Evolutionary conservation across 257 asterid genomes (phyloP).

Genomic region (Salvia rosmarinus): DNA sequence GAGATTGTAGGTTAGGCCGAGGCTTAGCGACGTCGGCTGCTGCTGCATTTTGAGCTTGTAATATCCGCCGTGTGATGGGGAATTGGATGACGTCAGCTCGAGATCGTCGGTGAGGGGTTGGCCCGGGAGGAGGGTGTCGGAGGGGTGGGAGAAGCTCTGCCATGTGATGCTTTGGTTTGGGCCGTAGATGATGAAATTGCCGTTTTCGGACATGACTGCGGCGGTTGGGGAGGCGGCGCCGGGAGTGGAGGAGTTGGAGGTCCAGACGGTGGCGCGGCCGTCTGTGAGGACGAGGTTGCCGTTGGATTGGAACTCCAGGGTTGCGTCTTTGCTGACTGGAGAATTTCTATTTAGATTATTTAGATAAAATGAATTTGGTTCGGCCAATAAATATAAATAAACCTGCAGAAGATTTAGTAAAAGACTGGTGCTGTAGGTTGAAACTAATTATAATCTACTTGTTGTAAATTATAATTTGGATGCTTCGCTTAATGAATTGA

Average conservation of each 20-base stretch:
- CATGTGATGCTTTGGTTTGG: slow-evolving; percentile 46
- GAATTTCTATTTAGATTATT: slow-evolving; percentile 80
- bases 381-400: slow-evolving; percentile 43
- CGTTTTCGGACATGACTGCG: slow-evolving; percentile 65
- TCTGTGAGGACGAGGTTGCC: slow-evolving; percentile 71
- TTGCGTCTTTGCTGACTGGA: slow-evolving; percentile 73
- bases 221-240: slow-evolving; percentile 61
- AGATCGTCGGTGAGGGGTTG: slow-evolving; percentile 61
- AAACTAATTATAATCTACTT: background rate
- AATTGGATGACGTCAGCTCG: slow-evolving; percentile 62
- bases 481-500: background rate
- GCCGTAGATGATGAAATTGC: slow-evolving; percentile 69
- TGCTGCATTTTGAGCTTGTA: slow-evolving; percentile 84
- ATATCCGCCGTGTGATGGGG: slow-evolving; percentile 62
- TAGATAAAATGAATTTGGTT: slow-evolving; percentile 64
- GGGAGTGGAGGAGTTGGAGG: slow-evolving; percentile 66
- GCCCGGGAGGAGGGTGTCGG: slow-evolving; percentile 87
- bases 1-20: slow-evolving; percentile 67
- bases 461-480: background rate
- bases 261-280: slow-evolving; percentile 58
- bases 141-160: slow-evolving; percentile 85
- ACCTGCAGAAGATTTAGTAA: slow-evolving; percentile 57
- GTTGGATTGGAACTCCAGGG: slow-evolving; percentile 58
- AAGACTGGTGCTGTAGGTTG: slow-evolving; percentile 45
- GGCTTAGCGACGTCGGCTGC: slow-evolving; percentile 69